These are phyloP conservation scores for Fragilaria radians DNA, from an alignment of 108 stramenopile genomes.

Conservation along the genomic window DNA sequence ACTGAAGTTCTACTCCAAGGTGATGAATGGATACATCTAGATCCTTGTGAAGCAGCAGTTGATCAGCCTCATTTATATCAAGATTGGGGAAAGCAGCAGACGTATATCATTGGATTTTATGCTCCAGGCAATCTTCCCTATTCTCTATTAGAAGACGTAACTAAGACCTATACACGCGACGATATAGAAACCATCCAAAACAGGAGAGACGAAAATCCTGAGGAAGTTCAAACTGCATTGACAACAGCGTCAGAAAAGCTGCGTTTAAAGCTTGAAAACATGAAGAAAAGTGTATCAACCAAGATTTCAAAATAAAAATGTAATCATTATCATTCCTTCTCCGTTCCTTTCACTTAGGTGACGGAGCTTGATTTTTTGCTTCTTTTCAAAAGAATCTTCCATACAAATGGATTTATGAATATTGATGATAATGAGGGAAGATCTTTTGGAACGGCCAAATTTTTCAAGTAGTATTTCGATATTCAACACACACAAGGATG, in stretches of 20 bases:
- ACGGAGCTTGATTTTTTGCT: too few species aligned
- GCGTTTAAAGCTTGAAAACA: background rate
- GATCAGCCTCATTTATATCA: conserved; percentile 54
- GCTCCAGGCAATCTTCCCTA: conserved; percentile 12
- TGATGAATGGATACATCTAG: conserved; percentile 50
- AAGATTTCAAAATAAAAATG: too few species aligned
- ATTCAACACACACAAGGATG: too few species aligned
- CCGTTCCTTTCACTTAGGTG: too few species aligned
- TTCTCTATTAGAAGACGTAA: conserved; percentile 38
- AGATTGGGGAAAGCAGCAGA: conserved; percentile 66
- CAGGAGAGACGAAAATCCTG: conserved; percentile 30
- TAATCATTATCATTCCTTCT: too few species aligned
- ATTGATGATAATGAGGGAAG: too few species aligned
- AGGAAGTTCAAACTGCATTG: background rate
- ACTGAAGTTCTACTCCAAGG: conserved; percentile 33
- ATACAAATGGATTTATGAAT: too few species aligned
- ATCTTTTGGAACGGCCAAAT: too few species aligned
- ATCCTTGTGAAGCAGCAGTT: conserved; percentile 64
- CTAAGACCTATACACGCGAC: conserved; percentile 30
- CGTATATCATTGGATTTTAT: conserved; percentile 51
- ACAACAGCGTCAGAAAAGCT: background rate
- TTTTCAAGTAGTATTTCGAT: too few species aligned
- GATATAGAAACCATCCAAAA: conserved; percentile 19
- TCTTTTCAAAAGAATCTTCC: too few species aligned
- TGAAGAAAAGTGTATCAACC: background rate